A percentile compares a stretch with the other conserved stretches of the same genome.
phyloP scores from a whole-genome alignment of 2,329 filamentous ascomycete genomes.

The Cordyceps cateniannulata region DNA sequence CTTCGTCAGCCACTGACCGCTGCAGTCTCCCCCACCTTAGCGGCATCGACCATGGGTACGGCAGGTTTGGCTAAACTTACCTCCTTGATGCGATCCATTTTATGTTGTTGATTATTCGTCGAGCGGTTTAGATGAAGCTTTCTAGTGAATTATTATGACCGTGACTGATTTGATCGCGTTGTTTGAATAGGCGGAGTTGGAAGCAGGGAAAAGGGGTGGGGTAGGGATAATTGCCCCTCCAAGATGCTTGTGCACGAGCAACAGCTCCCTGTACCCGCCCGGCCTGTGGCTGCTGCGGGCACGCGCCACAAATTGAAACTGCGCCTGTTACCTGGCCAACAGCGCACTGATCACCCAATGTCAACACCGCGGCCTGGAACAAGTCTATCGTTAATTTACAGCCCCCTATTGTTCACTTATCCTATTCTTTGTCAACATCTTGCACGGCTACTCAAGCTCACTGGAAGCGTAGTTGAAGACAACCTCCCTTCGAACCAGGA shows the following conservation, averaged over 20 bases:
- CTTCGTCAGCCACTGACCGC: conserved; percentile 20
- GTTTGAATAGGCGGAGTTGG: conserved; percentile 13
- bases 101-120: conserved; percentile 24
- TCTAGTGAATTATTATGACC: neutral
- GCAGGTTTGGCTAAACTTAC: conserved; percentile 43
- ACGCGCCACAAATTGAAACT: conserved; percentile 4
- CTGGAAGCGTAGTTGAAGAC: neutral
- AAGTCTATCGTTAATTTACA: neutral
- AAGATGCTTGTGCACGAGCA: conserved; percentile 5
- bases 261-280: neutral
- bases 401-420: neutral
- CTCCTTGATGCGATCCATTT: conserved; percentile 87
- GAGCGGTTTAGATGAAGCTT: conserved; percentile 12
- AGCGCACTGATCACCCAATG: conserved; percentile 1
- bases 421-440: neutral
- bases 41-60: neutral
- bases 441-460: neutral
- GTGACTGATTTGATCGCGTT: conserved; percentile 11
- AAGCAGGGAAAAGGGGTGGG: conserved; percentile 15
- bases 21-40: neutral
- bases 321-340: conserved; percentile 12
- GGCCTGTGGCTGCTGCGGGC: conserved; percentile 2
- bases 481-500: conserved; percentile 27
- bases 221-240: conserved; percentile 15
- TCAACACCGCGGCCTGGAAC: neutral